Evolutionary conservation across 2,329 filamentous ascomycete genomes (phyloP), one percentile per base, ranked within the genome.

Genomic region (Penicillium fuscoglaucum): DNA sequence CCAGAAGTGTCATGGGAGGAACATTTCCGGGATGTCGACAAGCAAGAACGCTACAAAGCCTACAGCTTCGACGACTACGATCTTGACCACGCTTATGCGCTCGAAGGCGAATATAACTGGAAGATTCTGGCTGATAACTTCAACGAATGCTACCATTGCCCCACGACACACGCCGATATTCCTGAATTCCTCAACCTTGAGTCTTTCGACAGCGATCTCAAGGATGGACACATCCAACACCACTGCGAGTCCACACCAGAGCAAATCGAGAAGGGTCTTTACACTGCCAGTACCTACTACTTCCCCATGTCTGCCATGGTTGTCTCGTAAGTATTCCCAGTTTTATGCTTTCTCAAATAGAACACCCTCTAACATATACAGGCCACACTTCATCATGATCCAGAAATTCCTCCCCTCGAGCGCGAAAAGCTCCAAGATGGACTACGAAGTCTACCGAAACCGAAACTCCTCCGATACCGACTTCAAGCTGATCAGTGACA

Each of bases 371-470:
- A 43, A 57, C 52, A 53, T 15, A 49, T 13, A 44, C 60, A 83
- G 82, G 15, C 80, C 83, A n/a, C 78, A 87, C 72, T 87, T 87
- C 72, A 83, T 88, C 73, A 85, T 86, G 76, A 82, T 87, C 55
- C 84, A 87, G 68, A 78, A 84, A 58, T 87, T 87, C 71, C 77
- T 87, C 13, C 86, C 86, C 13, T 79, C 74, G 48, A 75, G 78
- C 2, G 76, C 85, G 0, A 77, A 73, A 37, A 79, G 73, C 43
- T 82, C 81, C 2, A 75, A 76, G 40, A 87, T 88, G 82, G 78
- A 79, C 57, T 87, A 88, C 71, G 83, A 88, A 68, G 81, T 88
- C 50, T 88, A 81, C 77, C 79, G 83, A 59, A 84, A 87, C 78
- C 84, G 83, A 69, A 74, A 83, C 68, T 81, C 84, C 4, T 79